A percentile compares a stretch with the other conserved stretches of the same genome.
Evolutionary conservation across 495 filamentous ascomycete species (phyloP).

Genomic region (Hypomontagnella submonticulosa): DNA sequence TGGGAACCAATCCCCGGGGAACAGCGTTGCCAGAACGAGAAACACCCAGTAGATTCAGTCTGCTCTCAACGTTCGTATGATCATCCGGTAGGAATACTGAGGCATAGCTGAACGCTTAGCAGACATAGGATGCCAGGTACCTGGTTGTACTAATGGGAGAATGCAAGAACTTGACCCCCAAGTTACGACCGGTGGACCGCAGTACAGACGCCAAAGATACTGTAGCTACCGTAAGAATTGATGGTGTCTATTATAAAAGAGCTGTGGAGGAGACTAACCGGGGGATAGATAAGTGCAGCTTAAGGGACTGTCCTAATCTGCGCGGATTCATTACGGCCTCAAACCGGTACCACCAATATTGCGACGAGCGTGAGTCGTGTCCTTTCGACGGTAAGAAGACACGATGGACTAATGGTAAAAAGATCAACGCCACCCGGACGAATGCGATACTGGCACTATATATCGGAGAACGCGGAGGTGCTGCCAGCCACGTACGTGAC

Average conservation of each 20-base stretch:
- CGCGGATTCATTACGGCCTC: conserved; percentile 22
- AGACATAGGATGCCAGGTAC: conserved; percentile 21
- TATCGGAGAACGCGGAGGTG: background rate
- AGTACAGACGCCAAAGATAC: conserved; percentile 41
- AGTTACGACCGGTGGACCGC: conserved; percentile 32
- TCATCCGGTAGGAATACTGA: background rate
- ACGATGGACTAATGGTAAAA: conserved; percentile 4
- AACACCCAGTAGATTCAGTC: conserved; percentile 20
- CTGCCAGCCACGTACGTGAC: conserved; percentile 22
- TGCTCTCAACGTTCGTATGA: conserved; percentile 27
- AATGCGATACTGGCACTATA: background rate
- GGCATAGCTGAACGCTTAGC: conserved; percentile 3
- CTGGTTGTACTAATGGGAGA: conserved; percentile 13
- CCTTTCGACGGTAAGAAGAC: background rate
- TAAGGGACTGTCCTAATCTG: background rate
- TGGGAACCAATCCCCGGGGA: background rate
- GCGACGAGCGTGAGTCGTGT: conserved; percentile 42
- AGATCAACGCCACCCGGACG: conserved; percentile 16
- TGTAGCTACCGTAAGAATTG: conserved; percentile 34
- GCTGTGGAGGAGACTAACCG: conserved; percentile 8
- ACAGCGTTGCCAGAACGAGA: conserved; percentile 14
- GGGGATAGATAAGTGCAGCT: conserved; percentile 23
- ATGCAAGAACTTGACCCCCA: conserved; percentile 26
- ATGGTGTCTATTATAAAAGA: background rate
- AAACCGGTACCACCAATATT: conserved; percentile 43